Evolutionary conservation across 768 basidiomycete species (phyloP).

Genomic region (Termitomyces sp.): DNA sequence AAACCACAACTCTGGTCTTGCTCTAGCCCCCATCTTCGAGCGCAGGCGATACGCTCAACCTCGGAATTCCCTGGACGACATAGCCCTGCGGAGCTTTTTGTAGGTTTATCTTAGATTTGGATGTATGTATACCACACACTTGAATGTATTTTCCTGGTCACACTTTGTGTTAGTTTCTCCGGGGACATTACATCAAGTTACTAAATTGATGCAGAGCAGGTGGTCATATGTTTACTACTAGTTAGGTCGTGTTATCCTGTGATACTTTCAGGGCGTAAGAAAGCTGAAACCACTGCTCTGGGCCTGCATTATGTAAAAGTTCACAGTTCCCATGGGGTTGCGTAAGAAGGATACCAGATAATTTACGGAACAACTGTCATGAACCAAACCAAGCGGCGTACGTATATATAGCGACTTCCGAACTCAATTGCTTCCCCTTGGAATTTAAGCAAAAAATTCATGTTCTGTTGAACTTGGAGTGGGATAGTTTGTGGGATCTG

Average conservation of each 20-base stretch:
- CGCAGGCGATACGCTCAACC: conserved; percentile 42
- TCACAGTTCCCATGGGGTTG: not conserved
- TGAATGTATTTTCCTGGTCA: not conserved
- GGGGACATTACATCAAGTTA: not conserved
- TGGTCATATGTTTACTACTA: not conserved
- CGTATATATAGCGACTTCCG: conserved; percentile 11
- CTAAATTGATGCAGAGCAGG: not conserved
- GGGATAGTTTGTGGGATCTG: conserved; percentile 39
- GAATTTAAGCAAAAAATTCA: conserved; percentile 30
- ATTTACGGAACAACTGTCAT: conserved; percentile 7
- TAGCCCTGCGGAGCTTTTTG: conserved; percentile 30
- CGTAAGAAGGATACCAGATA: conserved; percentile 3
- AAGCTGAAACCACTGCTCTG: not conserved
- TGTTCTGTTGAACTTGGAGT: conserved; percentile 43
- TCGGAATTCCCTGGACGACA: conserved; percentile 59
- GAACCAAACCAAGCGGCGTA: conserved; percentile 9
- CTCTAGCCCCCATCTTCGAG: conserved; percentile 58
- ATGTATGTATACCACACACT: not conserved
- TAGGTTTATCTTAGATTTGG: not conserved
- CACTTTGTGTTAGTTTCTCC: not conserved
- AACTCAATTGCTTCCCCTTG: conserved; percentile 1
- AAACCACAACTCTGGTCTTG: conserved; percentile 26
- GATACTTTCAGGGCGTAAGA: not conserved
- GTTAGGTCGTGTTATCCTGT: not conserved
- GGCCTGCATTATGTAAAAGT: not conserved